These are phyloP conservation scores for Trichoderma sp. DNA, from an alignment of 2,329 filamentous ascomycete genomes.

Conservation along the genomic window DNA sequence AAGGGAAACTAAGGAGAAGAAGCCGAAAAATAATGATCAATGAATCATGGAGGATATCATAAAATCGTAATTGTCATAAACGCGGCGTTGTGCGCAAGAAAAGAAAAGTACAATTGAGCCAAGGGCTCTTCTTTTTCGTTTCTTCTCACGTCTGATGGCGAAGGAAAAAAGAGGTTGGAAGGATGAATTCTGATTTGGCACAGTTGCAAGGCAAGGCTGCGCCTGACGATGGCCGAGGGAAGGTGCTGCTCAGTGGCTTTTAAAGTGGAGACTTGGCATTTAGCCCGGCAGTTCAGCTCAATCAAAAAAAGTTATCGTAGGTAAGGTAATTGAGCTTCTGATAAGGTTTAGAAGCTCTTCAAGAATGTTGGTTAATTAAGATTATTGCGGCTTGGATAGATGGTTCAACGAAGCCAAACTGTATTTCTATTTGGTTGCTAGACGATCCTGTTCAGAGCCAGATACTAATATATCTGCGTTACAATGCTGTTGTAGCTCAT, in stretches of 20 bases:
- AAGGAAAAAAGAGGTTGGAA: background rate
- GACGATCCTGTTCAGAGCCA: background rate
- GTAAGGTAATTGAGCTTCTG: background rate
- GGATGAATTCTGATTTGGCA: background rate
- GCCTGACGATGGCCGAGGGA: conserved; percentile 15
- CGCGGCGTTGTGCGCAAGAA: background rate
- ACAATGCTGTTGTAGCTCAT: background rate
- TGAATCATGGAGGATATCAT: background rate
- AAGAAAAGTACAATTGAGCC: background rate
- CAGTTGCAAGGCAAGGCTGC: conserved; percentile 10
- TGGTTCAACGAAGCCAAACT: background rate
- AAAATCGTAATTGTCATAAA: background rate
- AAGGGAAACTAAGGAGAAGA: background rate
- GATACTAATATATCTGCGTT: background rate
- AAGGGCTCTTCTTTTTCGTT: background rate
- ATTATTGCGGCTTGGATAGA: background rate
- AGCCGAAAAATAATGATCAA: background rate
- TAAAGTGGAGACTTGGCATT: background rate
- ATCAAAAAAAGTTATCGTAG: background rate
- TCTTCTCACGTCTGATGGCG: background rate
- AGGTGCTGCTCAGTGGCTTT: conserved; percentile 12
- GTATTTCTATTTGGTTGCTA: background rate
- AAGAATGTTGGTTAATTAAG: background rate
- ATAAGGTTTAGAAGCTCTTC: background rate
- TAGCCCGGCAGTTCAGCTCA: background rate